Evolutionary conservation across 352 stramenopile genomes (phyloP).

Genomic region (Pythium aquatile): DNA sequence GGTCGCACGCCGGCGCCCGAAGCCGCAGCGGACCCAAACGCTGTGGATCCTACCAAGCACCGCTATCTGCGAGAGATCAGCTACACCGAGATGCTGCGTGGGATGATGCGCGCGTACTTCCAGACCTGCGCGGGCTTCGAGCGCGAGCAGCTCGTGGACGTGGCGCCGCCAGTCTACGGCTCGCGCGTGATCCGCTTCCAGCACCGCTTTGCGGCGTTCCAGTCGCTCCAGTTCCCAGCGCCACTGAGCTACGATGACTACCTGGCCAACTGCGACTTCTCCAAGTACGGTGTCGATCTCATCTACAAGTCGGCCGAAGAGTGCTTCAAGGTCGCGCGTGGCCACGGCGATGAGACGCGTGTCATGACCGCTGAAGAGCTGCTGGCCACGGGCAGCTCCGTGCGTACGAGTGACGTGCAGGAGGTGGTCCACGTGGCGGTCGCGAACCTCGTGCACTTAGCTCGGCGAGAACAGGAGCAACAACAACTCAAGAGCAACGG

Average conservation of each 20-base stretch:
- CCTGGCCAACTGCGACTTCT: conserved; percentile 79
- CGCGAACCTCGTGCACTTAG: conserved; percentile 59
- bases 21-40: conserved; percentile 12
- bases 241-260: conserved; percentile 72
- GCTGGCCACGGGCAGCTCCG: conserved; percentile 13
- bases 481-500: conserved; percentile 13
- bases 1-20: conserved; percentile 19
- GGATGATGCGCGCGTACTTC: conserved; percentile 77
- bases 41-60: conserved; percentile 46
- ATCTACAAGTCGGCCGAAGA: conserved; percentile 86
- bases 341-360: conserved; percentile 44
- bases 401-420: conserved; percentile 50
- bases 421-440: conserved; percentile 59
- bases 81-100: conserved; percentile 75
- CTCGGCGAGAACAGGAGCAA: conserved; percentile 41
- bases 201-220: conserved; percentile 77
- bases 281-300: conserved; percentile 59
- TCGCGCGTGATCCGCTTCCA: conserved; percentile 69
- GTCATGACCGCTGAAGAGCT: conserved; percentile 25
- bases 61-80: conserved; percentile 74
- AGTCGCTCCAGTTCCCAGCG: conserved; percentile 68
- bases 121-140: conserved; percentile 77
- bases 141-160: conserved; percentile 56
- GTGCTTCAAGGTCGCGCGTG: conserved; percentile 73
- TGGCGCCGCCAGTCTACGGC: conserved; percentile 52